Evolutionary conservation across 805 yeast species (phyloP).

Genomic region (Kregervanrija delftensis): DNA sequence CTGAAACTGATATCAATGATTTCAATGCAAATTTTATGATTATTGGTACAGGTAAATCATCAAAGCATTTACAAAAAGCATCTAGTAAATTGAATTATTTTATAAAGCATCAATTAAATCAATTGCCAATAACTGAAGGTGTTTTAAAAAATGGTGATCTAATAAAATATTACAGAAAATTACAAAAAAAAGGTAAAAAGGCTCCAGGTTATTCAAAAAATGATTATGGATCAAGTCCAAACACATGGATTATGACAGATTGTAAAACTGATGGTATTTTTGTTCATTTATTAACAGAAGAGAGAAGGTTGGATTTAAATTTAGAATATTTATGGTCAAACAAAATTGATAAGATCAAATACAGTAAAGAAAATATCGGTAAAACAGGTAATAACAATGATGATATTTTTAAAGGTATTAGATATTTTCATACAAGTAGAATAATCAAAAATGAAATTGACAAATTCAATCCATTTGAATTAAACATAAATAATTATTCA

Average conservation of each 20-base stretch:
- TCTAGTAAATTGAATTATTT: constrained; percentile 49
- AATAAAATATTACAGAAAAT: constrained; percentile 43
- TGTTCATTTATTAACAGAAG: constrained; percentile 67
- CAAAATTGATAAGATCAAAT: constrained; percentile 10
- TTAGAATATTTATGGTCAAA: constrained; percentile 60
- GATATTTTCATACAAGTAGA: constrained; percentile 35
- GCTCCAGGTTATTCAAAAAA: constrained; percentile 46
- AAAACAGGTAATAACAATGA: constrained; percentile 25
- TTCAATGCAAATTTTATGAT: constrained; percentile 42
- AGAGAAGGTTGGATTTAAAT: constrained; percentile 60
- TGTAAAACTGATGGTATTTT: constrained; percentile 54
- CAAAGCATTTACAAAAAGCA: constrained; percentile 69
- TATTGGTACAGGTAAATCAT: constrained; percentile 69
- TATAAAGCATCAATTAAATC: constrained; percentile 45
- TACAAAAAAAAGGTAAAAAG: constrained; percentile 48
- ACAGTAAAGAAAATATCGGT: not conserved
- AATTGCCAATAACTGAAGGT: constrained; percentile 62
- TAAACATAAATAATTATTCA: constrained; percentile 12
- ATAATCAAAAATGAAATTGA: too few relatives aligned
- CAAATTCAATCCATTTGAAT: constrained; percentile 9
- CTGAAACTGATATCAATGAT: constrained; percentile 18
- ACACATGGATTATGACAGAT: constrained; percentile 82
- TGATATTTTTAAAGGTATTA: constrained; percentile 39
- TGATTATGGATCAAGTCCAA: constrained; percentile 50
- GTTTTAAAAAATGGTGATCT: constrained; percentile 51